A percentile compares a stretch with the other conserved stretches of the same genome.
These are phyloP conservation scores for Sugiyamaella japonica DNA, from an alignment of 1,139 yeast species.

Conservation along the genomic window DNA sequence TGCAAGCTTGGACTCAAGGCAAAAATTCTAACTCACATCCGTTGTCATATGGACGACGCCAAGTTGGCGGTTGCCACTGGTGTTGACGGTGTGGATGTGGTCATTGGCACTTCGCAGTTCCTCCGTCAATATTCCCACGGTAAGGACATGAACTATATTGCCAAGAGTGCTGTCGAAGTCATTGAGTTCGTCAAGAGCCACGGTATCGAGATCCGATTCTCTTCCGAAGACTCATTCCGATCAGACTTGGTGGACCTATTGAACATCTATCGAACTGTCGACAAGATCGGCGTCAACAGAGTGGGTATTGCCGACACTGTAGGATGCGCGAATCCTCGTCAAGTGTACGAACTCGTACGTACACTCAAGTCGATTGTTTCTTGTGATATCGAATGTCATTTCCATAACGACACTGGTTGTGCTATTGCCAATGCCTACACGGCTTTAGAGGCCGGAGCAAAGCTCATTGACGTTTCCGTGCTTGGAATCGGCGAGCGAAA, in stretches of 20 bases:
- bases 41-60: conserved; percentile 99
- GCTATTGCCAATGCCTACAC: conserved; percentile 98
- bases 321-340: conserved; percentile 99
- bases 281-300: conserved; percentile 96
- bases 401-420: conserved; percentile 99
- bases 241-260: conserved; percentile 93
- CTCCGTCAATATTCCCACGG: conserved; percentile 95
- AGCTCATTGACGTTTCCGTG: conserved; percentile 90
- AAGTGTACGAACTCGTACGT: conserved; percentile 93
- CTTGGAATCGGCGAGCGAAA: conserved; percentile 99
- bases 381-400: conserved; percentile 97
- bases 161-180: conserved; percentile 94
- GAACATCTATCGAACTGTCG: conserved; percentile 94
- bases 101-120: conserved; percentile 95
- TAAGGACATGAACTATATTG: conserved; percentile 97
- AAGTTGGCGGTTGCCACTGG: conserved; percentile 96
- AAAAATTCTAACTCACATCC: conserved; percentile 84
- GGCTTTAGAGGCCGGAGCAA: conserved; percentile 97
- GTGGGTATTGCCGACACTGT: conserved; percentile 99
- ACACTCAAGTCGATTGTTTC: conserved; percentile 91
- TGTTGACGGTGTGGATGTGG: conserved; percentile 98
- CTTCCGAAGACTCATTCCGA: conserved; percentile 97
- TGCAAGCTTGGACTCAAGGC: conserved; percentile 96
- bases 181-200: conserved; percentile 96
- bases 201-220: conserved; percentile 95